phyloP scores from a whole-genome alignment of 352 stramenopile species.

The Globisporangium orthogonon region DNA sequence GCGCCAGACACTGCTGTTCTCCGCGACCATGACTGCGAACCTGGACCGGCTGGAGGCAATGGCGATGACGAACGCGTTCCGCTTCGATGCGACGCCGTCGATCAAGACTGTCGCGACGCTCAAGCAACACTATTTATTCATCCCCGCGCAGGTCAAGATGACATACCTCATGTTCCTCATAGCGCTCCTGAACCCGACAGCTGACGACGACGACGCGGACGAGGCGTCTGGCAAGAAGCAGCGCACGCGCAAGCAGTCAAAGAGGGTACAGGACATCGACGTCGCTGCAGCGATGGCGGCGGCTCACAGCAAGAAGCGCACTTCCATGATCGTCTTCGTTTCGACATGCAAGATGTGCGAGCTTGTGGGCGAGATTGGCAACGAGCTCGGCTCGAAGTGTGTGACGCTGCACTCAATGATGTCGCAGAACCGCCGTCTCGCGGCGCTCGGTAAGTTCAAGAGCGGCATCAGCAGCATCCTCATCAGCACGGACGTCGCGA shows the following conservation, averaged over 20 bases:
- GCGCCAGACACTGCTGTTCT: slow-evolving; percentile 96
- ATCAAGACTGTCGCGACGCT: slow-evolving; percentile 90
- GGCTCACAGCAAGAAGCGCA: slow-evolving; percentile 26
- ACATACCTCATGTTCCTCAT: slow-evolving; percentile 93
- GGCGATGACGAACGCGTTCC: slow-evolving; percentile 58
- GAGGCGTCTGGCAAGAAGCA: slow-evolving; percentile 20
- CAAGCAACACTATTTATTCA: slow-evolving; percentile 97
- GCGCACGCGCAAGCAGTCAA: slow-evolving; percentile 1
- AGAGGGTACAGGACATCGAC: slow-evolving; percentile 14
- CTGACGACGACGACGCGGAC: slow-evolving; percentile 24
- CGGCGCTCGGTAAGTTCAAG: slow-evolving; percentile 98
- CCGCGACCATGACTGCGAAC: slow-evolving; percentile 95
- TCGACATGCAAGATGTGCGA: slow-evolving; percentile 94
- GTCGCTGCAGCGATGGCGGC: slow-evolving; percentile 5
- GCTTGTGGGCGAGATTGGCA: slow-evolving; percentile 92
- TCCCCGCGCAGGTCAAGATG: slow-evolving; percentile 94
- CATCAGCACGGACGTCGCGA: slow-evolving; percentile 87
- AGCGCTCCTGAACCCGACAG: slow-evolving; percentile 37
- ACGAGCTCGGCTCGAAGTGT: slow-evolving; percentile 97
- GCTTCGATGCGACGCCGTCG: slow-evolving; percentile 69
- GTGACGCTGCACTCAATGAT: slow-evolving; percentile 99
- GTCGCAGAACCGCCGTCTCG: slow-evolving; percentile 96
- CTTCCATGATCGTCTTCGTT: slow-evolving; percentile 96
- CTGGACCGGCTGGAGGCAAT: slow-evolving; percentile 82
- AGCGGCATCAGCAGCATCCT: slow-evolving; percentile 86